Evolutionary conservation across 75 land plant species (phyloP), one percentile per base, ranked within the genome.

Genomic region (Pinus taeda): DNA sequence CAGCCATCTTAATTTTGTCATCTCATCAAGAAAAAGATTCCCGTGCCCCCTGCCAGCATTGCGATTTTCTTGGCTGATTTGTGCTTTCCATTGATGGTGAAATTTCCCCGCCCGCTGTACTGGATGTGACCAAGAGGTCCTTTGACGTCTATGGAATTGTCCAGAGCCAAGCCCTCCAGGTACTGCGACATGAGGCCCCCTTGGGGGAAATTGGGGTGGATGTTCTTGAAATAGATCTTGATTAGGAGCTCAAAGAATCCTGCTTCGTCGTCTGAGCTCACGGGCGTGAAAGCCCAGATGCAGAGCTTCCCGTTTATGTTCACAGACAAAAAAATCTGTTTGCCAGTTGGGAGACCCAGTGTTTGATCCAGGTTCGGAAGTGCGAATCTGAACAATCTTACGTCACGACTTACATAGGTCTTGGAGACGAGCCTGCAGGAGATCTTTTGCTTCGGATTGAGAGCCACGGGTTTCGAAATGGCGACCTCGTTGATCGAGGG

Each of bases 21-120:
- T n/a, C n/a, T n/a, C n/a, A n/a, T n/a, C n/a, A n/a, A n/a, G n/a
- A n/a, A n/a, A n/a, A n/a, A n/a, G n/a, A 97, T 97, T 6, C 99
- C 99, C 1, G 93, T 94, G 7, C 99, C 98, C 0, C 98, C 98
- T 0, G 98, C 98, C 2, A 96, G 56, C 99, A 96, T 96, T 12
- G 90, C 88, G 5, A 95, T 81, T 75, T 78, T 79, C 79, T 76
- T 87, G 36, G 88, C 95, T 24, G 70, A 82, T 75, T 78, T 83
- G 5, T 59, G 78, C 72, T 86, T 80, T 20, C 92, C 90, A 24
- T 92, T 81, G 3, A 89, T 87, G 20, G 49, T 74, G 60, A 92
- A 94, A 30, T 83, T 73, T 0, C 99, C 99, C 12, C 78, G 75
- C 2, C 95, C 98, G 0, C 73, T 78, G 78, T 96, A 96, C 59